phyloP scores from a whole-genome alignment of 148 eudicot genomes.

The Hydrangea macrophylla region DNA sequence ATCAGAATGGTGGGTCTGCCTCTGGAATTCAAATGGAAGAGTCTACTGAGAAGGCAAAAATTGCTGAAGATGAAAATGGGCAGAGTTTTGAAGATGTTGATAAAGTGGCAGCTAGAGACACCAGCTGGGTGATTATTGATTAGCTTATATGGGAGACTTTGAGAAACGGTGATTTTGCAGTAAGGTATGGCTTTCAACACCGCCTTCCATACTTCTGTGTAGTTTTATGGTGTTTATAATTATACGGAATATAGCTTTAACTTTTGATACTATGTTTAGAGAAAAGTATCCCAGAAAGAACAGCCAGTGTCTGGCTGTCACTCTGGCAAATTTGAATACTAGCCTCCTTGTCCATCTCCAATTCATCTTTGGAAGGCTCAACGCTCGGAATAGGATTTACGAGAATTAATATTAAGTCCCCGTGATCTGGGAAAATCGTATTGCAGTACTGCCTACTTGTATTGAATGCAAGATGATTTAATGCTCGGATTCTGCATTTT shows the following conservation, averaged over 20 bases:
- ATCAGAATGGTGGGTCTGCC: neutral
- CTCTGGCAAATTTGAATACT: too few species aligned
- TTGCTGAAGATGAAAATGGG: neutral
- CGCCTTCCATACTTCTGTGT: neutral
- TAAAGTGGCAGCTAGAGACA: neutral
- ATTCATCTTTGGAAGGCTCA: too few species aligned
- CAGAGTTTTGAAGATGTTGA: neutral
- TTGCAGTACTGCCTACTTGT: too few species aligned
- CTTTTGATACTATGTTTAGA: neutral
- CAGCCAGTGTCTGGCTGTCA: neutral
- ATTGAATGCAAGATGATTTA: too few species aligned
- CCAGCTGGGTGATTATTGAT: neutral
- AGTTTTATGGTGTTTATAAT: too few species aligned
- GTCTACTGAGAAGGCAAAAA: neutral
- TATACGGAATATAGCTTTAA: constrained; percentile 11
- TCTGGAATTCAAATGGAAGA: neutral
- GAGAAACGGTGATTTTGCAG: neutral
- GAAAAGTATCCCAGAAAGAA: neutral
- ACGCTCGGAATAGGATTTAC: too few species aligned
- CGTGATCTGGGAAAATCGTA: too few species aligned
- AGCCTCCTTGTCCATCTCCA: too few species aligned
- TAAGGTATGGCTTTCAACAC: neutral
- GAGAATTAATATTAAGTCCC: too few species aligned
- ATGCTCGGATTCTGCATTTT: too few species aligned
- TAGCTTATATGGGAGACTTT: neutral